phyloP scores from a whole-genome alignment of 2,329 filamentous ascomycete genomes.

The Fonsecaea erecta region DNA sequence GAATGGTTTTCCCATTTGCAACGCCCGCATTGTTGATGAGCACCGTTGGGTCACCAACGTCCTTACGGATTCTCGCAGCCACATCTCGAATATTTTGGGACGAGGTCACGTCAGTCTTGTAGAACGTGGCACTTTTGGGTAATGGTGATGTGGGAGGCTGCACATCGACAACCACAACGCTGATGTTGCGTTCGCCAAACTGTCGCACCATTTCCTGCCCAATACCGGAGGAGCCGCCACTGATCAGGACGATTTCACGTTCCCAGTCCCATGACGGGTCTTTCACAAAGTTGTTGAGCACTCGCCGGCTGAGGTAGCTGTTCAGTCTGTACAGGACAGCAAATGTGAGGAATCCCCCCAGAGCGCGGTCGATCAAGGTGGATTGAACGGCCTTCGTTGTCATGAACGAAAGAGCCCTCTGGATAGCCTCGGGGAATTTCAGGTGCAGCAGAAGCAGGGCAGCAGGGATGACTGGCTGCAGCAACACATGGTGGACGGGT shows the following conservation, averaged over 20 bases:
- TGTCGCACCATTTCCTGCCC: conserved; percentile 67
- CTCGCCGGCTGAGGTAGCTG: not conserved
- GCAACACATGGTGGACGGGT: conserved; percentile 11
- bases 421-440: not conserved
- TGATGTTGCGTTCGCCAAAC: conserved; percentile 65
- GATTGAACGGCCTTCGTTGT: not conserved
- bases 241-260: conserved; percentile 41
- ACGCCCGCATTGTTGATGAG: conserved; percentile 58
- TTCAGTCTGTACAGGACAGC: conserved; percentile 4
- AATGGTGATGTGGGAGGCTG: conserved; percentile 36
- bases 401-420: not conserved
- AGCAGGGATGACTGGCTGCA: conserved; percentile 8
- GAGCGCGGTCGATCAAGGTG: not conserved
- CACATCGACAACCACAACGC: conserved; percentile 73
- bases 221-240: conserved; percentile 74
- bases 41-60: not conserved
- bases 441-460: conserved; percentile 1
- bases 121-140: not conserved
- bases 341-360: conserved; percentile 2
- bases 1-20: conserved; percentile 57
- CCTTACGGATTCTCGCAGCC: not conserved
- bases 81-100: conserved; percentile 6
- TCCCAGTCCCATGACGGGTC: conserved; percentile 39
- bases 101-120: conserved; percentile 6
- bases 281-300: conserved; percentile 14